A percentile compares a stretch with the other conserved stretches of the same genome.
Conservation (phyloP, 164 flowering plant genomes). For the Akebia trifoliata region DNA sequence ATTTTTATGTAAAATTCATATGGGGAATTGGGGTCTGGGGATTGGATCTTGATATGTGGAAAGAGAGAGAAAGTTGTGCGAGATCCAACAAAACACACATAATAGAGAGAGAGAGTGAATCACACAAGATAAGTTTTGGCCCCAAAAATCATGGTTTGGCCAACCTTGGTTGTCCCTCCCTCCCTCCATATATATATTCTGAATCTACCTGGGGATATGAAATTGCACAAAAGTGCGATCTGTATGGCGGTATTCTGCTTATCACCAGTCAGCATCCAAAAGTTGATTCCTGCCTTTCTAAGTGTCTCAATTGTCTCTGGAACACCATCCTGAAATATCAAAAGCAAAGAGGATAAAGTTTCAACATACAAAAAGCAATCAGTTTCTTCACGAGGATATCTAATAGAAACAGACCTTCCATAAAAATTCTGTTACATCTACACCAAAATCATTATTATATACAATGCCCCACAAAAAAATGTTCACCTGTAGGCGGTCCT, state of each 20-base stretch:
- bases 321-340: slow-evolving; percentile 73
- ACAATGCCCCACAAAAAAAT: background rate
- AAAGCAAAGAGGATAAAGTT: background rate
- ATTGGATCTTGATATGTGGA: too few relatives aligned
- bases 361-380: background rate
- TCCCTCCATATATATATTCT: background rate
- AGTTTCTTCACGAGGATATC: background rate
- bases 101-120: too few relatives aligned
- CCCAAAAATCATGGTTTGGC: too few relatives aligned
- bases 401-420: background rate
- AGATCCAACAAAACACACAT: too few relatives aligned
- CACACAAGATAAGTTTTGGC: too few relatives aligned
- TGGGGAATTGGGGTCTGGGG: too few relatives aligned
- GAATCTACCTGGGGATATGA: slow-evolving; percentile 82
- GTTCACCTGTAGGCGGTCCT: slow-evolving; percentile 89
- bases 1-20: too few relatives aligned
- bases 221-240: slow-evolving; percentile 93
- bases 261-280: slow-evolving; percentile 99
- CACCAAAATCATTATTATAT: background rate
- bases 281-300: slow-evolving; percentile 93
- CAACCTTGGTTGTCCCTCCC: too few relatives aligned
- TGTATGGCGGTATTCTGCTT: slow-evolving; percentile 96
- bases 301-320: slow-evolving; percentile 95
- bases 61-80: too few relatives aligned
- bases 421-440: background rate